A percentile compares a stretch with the other conserved stretches of the same genome.
phyloP scores from a whole-genome alignment of 2,329 filamentous ascomycete genomes.

The Cryphonectria naterciae region DNA sequence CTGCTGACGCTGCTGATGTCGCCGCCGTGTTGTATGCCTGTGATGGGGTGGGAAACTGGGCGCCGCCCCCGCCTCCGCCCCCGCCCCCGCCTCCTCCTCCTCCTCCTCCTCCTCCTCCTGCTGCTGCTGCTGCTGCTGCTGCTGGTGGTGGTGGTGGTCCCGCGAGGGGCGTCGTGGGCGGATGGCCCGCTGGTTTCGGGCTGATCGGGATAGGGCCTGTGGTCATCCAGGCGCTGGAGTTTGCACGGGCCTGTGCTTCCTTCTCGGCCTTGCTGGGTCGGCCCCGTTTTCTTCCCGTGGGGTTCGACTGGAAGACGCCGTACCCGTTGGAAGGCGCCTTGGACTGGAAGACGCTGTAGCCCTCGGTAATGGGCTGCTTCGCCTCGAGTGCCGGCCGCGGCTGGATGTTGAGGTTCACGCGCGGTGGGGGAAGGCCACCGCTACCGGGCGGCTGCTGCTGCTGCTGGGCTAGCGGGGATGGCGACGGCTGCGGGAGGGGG shows the following conservation, averaged over 20 bases:
- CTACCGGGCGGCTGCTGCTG: constrained; percentile 18
- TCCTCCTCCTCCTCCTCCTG: background rate
- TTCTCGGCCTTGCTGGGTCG: constrained; percentile 41
- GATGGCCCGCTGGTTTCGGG: constrained; percentile 26
- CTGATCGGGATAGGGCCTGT: constrained; percentile 33
- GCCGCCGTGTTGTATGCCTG: background rate
- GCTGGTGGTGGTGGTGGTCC: background rate
- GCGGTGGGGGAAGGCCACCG: constrained; percentile 23
- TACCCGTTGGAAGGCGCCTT: constrained; percentile 29
- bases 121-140: background rate
- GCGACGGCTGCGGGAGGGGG: constrained; percentile 17
- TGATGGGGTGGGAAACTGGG: background rate
- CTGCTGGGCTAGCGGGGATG: background rate
- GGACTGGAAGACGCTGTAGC: constrained; percentile 25
- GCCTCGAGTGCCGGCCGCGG: constrained; percentile 38
- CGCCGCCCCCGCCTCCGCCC: background rate
- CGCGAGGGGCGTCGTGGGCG: background rate
- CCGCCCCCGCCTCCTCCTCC: background rate
- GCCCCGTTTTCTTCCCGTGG: constrained; percentile 38
- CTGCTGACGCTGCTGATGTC: background rate
- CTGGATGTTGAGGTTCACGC: constrained; percentile 35
- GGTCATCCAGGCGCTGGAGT: constrained; percentile 30
- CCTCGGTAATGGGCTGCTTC: constrained; percentile 24
- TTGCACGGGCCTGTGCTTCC: constrained; percentile 35
- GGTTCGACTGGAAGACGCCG: constrained; percentile 27